Evolutionary conservation across 208 protist genomes (phyloP).

Genomic region (Leishmania braziliensis): DNA sequence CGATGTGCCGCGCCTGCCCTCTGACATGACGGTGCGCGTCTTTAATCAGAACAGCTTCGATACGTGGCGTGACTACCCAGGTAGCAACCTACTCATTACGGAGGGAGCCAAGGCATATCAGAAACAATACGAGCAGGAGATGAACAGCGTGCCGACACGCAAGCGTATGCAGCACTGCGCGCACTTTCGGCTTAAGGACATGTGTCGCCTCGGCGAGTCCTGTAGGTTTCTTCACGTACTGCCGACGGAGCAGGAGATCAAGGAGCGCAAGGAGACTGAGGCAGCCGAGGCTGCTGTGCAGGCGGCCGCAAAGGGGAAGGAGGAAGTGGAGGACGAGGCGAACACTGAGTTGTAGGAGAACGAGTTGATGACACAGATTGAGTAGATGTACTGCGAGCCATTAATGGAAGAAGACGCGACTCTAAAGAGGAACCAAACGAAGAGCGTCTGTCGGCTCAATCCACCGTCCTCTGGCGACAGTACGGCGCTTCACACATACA

Average conservation of each 20-base stretch:
- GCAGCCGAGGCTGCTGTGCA: conserved; percentile 9
- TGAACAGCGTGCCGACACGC: conserved; percentile 48
- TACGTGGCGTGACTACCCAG: conserved; percentile 62
- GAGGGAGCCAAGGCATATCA: conserved; percentile 67
- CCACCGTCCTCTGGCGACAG: background rate
- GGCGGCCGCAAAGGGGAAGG: conserved; percentile 4
- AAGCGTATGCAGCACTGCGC: conserved; percentile 91
- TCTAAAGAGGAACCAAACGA: background rate
- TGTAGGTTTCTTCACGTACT: conserved; percentile 89
- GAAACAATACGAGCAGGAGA: conserved; percentile 56
- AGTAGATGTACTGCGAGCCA: background rate
- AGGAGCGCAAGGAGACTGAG: conserved; percentile 37
- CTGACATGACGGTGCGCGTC: conserved; percentile 72
- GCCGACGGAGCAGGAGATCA: conserved; percentile 37
- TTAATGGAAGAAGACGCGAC: background rate
- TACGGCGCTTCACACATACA: background rate
- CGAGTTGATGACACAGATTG: background rate
- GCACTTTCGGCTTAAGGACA: conserved; percentile 82
- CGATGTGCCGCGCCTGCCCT: conserved; percentile 53
- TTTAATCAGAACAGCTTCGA: conserved; percentile 86
- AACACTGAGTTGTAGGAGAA: background rate
- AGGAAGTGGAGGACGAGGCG: background rate
- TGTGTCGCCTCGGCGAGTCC: conserved; percentile 76
- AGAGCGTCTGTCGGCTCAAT: background rate
- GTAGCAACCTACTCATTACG: conserved; percentile 73